Conservation (phyloP, 345 rosid genomes). For the Chamaenerion angustifolium region DNA sequence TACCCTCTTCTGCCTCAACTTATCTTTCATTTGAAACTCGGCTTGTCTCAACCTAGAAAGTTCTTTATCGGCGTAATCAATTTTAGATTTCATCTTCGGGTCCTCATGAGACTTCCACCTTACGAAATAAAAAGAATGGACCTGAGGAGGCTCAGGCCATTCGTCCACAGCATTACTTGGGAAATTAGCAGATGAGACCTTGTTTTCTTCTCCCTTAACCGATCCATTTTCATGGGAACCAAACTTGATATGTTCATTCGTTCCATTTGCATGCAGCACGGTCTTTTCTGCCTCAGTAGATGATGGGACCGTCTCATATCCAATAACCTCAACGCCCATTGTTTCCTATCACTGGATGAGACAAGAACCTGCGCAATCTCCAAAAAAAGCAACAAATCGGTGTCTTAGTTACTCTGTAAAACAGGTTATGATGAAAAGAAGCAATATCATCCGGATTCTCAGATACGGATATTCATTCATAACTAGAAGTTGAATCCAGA, state of each 20-base stretch:
- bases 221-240: conserved; percentile 48
- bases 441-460: background rate
- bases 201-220: conserved; percentile 26
- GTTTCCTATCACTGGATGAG: conserved; percentile 6
- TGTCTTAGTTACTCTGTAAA: background rate
- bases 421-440: background rate
- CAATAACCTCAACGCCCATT: conserved; percentile 79
- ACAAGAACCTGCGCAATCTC: background rate
- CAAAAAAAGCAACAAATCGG: background rate
- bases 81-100: conserved; percentile 48
- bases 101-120: conserved; percentile 37
- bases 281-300: conserved; percentile 32
- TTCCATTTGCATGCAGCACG: conserved; percentile 20
- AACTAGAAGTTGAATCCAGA: no score
- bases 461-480: background rate
- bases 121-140: conserved; percentile 49
- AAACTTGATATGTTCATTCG: conserved; percentile 34
- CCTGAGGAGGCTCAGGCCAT: conserved; percentile 69
- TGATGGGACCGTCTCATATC: conserved; percentile 53
- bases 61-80: conserved; percentile 57
- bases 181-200: conserved; percentile 23
- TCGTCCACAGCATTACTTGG: conserved; percentile 64
- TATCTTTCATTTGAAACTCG: conserved; percentile 24
- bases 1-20: conserved; percentile 54
- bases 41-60: conserved; percentile 28